These are phyloP conservation scores for Elymus sibiricus DNA, from an alignment of 176 grass and related monocot species.

Conservation along the genomic window DNA sequence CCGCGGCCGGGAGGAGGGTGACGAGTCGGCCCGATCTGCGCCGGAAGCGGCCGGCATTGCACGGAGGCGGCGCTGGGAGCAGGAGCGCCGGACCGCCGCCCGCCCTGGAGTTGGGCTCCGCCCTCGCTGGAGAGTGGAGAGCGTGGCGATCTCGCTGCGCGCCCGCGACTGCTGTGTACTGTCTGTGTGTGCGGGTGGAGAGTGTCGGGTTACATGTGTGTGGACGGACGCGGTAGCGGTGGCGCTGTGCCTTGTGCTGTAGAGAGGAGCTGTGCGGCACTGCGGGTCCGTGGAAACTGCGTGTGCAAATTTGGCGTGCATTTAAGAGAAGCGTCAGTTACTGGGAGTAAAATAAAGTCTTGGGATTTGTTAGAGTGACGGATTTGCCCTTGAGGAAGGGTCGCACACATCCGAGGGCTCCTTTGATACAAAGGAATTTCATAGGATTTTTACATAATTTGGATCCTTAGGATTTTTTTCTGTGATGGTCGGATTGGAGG, in stretches of 20 bases:
- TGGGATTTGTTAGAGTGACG: neutral
- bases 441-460: no score
- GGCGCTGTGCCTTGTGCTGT: neutral
- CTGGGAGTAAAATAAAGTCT: neutral
- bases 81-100: neutral
- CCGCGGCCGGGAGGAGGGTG: neutral
- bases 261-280: no score
- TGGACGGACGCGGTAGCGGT: neutral
- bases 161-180: conserved; percentile 28
- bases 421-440: no score
- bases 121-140: neutral
- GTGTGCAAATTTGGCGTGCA: conserved; percentile 23
- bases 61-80: conserved; percentile 5
- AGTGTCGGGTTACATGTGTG: conserved; percentile 20
- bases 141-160: conserved; percentile 30
- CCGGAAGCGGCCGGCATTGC: conserved; percentile 39
- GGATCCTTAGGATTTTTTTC: no score
- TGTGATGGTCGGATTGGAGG: no score
- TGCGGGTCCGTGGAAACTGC: neutral
- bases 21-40: conserved; percentile 30
- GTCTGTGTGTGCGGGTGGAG: conserved; percentile 5
- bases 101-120: neutral
- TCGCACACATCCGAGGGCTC: no score
- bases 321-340: conserved; percentile 32
- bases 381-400: conserved; percentile 13